Base-by-base conservation (phyloP, 2,329 filamentous ascomycete genomes). In the Fusarium chaquense region DNA sequence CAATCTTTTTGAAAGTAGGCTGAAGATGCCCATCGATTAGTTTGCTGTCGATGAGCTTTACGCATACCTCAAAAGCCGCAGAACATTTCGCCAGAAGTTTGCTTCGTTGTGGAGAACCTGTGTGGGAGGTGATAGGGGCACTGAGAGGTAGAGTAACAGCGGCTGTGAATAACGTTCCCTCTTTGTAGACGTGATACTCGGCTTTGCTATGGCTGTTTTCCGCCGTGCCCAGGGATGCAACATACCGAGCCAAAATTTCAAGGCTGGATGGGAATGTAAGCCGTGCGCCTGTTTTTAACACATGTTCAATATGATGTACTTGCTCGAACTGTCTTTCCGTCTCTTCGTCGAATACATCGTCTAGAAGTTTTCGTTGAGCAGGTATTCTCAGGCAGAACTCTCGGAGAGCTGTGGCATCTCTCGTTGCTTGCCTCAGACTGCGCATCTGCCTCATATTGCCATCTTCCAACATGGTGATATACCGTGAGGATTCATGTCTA, bases 1-100 rank as follows among this genome's bases (percentile, higher is more conserved):
- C 83, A 40, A 85, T 84, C 75, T 91, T 95, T 22, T 85, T 84
- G 64, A 93, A 92, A 0, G 86, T 87, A 0, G 96, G 93, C 58
- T 93, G 86, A 4, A 98, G 83, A 76, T 93, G 83, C 1, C 89
- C 85, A 75, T 98, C 88, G 7, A 99, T 83, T 63, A 91, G 89
- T 3, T 87, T 86, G 55, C 86, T 85, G 62, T 87, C 83, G 49
- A 90, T 84, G 18, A 99, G 84, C 65, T 89, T 77, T 2, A 93
- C 77, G 75, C 94, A 98, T 52, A 91, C 88, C 74, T 94, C 88
- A 76, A 95, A 98, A 1, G 96, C 95, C 5, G 94, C 95, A 0
- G 94, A 93, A 69, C 93, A 93, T 78, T 96, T 97, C 6, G 96
- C 95, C 20, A 91, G 81, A 32, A 89, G 85, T 78, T 97, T 98